Evolutionary conservation across 2,329 filamentous ascomycete species (phyloP), one percentile per base, ranked within the genome.

Genomic region (Talaromyces piceae): DNA sequence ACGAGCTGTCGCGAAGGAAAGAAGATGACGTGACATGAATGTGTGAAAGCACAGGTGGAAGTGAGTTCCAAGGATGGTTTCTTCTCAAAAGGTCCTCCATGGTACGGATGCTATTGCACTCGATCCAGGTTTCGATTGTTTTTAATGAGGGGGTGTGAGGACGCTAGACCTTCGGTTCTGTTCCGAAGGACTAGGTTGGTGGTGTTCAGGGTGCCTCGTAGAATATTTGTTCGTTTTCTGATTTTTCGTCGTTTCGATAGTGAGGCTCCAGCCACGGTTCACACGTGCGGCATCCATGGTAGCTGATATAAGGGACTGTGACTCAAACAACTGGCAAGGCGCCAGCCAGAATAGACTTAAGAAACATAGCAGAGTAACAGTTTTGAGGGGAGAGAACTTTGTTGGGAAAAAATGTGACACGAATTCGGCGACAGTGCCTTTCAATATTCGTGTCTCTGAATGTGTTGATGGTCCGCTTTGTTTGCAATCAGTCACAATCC

Each of bases 1-100:
- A 70, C 47, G 65, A 68, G 46, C 67, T 70, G 59, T 70, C 67
- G 30, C 67, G 67, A 26, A 66, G 68, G 23, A 67, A 55, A 12
- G 67, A 68, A 28, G 66, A 59, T 9, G 53, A 47, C 25, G 51
- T 44, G 44, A 46, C 41, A 26, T 70, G 66, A n/a, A 68, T 60
- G 22, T 63, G 59, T 22, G 65, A 64, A 26, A 69, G 66, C 13
- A 62, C 57, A 44, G 67, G 67, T 18, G 67, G 67, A 45, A 68
- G 59, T 46, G 66, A 68, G 50, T 68, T 64, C 67, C 67, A 70
- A 27, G 63, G 65, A 53, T 61, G 61, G 54, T 59, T 60, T 54
- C 61, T 59, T 49, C 58, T 54, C 27, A 50, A 56, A 30, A 59
- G 52, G 39, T 50, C 52, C 50, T 60, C 61, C 66, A 68, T 69